These are phyloP conservation scores for Euryodendron excelsum DNA, from an alignment of 148 eudicot species.

Conservation along the genomic window DNA sequence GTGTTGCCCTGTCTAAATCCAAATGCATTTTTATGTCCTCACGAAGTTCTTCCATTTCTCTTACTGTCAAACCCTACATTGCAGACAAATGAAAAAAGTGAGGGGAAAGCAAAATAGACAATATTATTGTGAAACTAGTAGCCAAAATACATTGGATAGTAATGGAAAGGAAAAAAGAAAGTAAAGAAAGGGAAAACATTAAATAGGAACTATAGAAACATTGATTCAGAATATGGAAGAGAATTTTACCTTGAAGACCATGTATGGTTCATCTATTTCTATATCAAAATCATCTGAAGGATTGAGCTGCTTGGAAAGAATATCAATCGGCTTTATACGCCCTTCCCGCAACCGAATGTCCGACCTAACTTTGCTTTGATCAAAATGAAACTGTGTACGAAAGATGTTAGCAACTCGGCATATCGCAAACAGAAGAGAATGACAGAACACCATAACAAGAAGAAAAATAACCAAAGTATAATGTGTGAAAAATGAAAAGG, in stretches of 20 bases:
- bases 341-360: conserved; percentile 44
- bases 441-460: background rate
- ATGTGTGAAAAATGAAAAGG: background rate
- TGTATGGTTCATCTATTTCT: conserved; percentile 78
- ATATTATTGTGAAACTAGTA: too few species aligned
- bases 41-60: conserved; percentile 90
- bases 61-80: conserved; percentile 79
- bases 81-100: background rate
- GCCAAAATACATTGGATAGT: background rate
- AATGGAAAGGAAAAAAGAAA: background rate
- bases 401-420: conserved; percentile 13
- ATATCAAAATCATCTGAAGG: conserved; percentile 82
- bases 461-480: background rate
- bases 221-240: background rate
- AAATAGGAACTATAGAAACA: background rate
- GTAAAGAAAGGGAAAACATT: background rate
- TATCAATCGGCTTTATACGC: conserved; percentile 82
- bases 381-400: conserved; percentile 77
- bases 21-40: conserved; percentile 91
- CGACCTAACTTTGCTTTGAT: conserved; percentile 70
- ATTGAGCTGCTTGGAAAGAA: conserved; percentile 82
- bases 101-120: background rate
- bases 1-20: conserved; percentile 77
- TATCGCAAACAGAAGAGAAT: background rate
- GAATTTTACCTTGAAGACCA: conserved; percentile 71